Base-by-base conservation (phyloP, 2,329 filamentous ascomycete genomes). In the Calonectria fujianensis region DNA sequence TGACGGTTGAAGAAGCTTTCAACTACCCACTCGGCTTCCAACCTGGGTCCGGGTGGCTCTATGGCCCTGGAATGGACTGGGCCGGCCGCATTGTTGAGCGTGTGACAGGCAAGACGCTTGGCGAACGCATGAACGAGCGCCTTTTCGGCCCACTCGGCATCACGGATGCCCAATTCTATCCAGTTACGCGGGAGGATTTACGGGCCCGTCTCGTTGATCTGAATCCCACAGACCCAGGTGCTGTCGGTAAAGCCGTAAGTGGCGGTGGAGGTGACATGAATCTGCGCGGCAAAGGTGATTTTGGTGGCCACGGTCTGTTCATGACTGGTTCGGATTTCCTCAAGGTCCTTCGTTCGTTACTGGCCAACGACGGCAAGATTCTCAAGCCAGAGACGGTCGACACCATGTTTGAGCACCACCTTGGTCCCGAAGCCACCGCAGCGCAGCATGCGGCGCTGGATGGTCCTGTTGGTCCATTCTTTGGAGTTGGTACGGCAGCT, bases 61-160 rank as follows among this genome's bases (percentile, higher is more conserved):
- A 91, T 74, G 86, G 88, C 0, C 76, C 85, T 1, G 84, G 86
- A 1, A 79, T 89, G 1, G 90, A 92, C 82, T 91, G 89, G 89
- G 88, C 86, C 0, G 90, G 90, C 3, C 84, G 85, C 0, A 82
- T 91, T 0, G 84, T 91, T 1, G 89, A 91, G 76, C 82, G 85
- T 0, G 78, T 89, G 0, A 88, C 88, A 0, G 85, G 86, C 0
- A 68, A 78, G 11, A 85, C 84, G 0, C 81, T 91, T 3, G 83
- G 87, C 3, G 84, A 87, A 2, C 86, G 84, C 63, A 84, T 91
- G 76, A 82, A 86, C 14, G 76, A 86, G 68, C 83, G 87, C 61
- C 86, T 91, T 24, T 75, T 88, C 75, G 80, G 80, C 0, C 88
- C 87, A 2, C 82, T 91, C 1, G 85, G 85, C 16, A 85, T 89